Evolutionary conservation across 1,284 basidiomycete species (phyloP).

Genomic region (Ustilago cynodontis): DNA sequence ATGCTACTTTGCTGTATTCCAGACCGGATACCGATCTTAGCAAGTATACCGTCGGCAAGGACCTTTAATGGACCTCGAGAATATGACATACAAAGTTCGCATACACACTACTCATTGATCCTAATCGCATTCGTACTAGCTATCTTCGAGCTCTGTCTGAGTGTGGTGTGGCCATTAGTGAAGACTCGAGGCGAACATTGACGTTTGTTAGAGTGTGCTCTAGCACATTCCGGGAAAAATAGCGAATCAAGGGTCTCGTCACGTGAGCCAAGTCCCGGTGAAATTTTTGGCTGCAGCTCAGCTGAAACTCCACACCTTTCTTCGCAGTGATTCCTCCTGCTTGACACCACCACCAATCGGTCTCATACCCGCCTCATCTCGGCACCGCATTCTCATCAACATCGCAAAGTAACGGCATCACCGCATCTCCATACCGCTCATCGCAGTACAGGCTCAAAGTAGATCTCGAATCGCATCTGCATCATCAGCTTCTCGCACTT

Average conservation of each 20-base stretch:
- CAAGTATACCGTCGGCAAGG: conserved; percentile 57
- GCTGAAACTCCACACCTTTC: conserved; percentile 2
- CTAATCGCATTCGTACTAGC: neutral
- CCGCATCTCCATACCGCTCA: too few species aligned
- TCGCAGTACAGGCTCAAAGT: too few species aligned
- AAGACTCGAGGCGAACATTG: too few species aligned
- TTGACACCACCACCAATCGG: neutral
- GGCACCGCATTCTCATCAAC: neutral
- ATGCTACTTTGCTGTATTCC: neutral
- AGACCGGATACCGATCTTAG: conserved; percentile 66
- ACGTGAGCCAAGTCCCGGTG: conserved; percentile 20
- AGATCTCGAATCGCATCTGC: neutral
- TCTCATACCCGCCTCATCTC: neutral
- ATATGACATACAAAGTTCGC: neutral
- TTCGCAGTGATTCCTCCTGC: conserved; percentile 1
- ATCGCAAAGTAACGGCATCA: neutral
- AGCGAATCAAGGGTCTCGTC: conserved; percentile 40
- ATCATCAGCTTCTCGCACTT: neutral
- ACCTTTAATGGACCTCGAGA: conserved; percentile 21
- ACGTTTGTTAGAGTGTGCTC: conserved; percentile 1
- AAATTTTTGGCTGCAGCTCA: conserved; percentile 32
- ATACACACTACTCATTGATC: conserved; percentile 8
- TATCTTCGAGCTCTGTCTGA: neutral
- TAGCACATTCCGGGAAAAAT: too few species aligned
- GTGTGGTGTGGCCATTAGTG: neutral